Percentiles rank a stretch among this genome's conserved stretches.
Conservation (phyloP, 805 yeast species). For the Yarrowia sp. region DNA sequence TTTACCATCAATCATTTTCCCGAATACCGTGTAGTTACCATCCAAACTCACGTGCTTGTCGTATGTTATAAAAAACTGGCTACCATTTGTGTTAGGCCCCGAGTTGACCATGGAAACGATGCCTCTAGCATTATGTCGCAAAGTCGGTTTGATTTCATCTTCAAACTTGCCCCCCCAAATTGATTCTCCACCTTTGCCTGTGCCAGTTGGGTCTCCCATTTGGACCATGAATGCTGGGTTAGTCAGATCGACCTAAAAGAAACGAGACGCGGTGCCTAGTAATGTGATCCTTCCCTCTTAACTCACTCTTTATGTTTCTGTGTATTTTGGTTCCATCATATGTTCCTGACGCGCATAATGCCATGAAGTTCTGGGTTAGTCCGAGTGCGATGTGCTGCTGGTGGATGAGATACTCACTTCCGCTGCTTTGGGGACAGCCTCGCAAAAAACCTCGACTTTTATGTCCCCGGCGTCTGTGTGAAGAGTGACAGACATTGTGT, state of each 20-base stretch:
- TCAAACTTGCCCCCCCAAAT: constrained; percentile 47
- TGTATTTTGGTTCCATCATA: constrained; percentile 40
- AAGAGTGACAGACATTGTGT: constrained; percentile 30
- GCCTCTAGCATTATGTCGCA: constrained; percentile 76
- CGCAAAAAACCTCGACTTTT: constrained; percentile 44
- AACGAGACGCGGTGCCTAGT: too few relatives aligned
- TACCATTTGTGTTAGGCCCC: constrained; percentile 89
- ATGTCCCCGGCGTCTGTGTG: constrained; percentile 44
- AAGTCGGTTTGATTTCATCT: constrained; percentile 40
- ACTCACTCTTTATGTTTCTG: constrained; percentile 42
- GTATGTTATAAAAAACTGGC: constrained; percentile 85
- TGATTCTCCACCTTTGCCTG: constrained; percentile 41
- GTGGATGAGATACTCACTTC: constrained; percentile 37
- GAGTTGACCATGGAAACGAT: constrained; percentile 88
- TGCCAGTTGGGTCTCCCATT: constrained; percentile 42
- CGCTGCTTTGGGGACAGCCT: constrained; percentile 43
- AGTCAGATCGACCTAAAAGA: not conserved
- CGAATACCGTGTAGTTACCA: constrained; percentile 77
- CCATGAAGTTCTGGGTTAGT: constrained; percentile 43
- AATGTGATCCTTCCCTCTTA: too few relatives aligned
- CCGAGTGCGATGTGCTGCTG: not conserved
- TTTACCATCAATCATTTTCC: constrained; percentile 50
- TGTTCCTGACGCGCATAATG: constrained; percentile 47
- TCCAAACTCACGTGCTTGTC: constrained; percentile 68
- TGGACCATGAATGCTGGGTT: constrained; percentile 40